Percentiles rank a stretch among this genome's conserved stretches.
These are phyloP conservation scores for Murraya koenigii DNA, from an alignment of 345 rosid species.

Conservation along the genomic window DNA sequence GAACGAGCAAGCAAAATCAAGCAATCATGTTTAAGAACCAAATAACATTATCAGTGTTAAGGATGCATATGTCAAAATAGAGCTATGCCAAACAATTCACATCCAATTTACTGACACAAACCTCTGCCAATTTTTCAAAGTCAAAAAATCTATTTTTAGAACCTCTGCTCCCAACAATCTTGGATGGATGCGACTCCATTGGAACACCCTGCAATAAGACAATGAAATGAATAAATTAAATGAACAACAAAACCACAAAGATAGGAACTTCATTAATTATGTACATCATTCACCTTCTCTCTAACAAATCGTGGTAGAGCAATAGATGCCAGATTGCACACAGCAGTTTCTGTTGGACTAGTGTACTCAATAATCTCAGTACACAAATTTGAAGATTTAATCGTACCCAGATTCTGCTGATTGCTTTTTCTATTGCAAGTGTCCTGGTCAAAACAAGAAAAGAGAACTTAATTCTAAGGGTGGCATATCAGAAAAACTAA, in stretches of 20 bases:
- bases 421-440: conserved; percentile 89
- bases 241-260: conserved; percentile 1
- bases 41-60: neutral
- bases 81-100: neutral
- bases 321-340: conserved; percentile 93
- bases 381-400: conserved; percentile 89
- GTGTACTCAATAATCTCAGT: conserved; percentile 87
- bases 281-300: conserved; percentile 54
- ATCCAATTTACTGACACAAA: conserved; percentile 24
- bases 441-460: conserved; percentile 44
- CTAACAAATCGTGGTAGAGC: conserved; percentile 81
- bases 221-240: neutral
- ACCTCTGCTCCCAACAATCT: conserved; percentile 80
- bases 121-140: conserved; percentile 91
- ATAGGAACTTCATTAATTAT: neutral
- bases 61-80: neutral
- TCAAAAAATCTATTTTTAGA: conserved; percentile 77
- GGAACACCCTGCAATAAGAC: conserved; percentile 47
- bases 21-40: neutral
- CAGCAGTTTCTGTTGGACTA: conserved; percentile 94
- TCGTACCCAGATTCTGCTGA: conserved; percentile 92
- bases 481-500: neutral
- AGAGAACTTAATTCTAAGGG: neutral
- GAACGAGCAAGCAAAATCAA: neutral
- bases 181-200: conserved; percentile 66